Evolutionary conservation across 352 stramenopile genomes (phyloP), one percentile per base, ranked within the genome.

Genomic region (Globisporangium acanthophoron): DNA sequence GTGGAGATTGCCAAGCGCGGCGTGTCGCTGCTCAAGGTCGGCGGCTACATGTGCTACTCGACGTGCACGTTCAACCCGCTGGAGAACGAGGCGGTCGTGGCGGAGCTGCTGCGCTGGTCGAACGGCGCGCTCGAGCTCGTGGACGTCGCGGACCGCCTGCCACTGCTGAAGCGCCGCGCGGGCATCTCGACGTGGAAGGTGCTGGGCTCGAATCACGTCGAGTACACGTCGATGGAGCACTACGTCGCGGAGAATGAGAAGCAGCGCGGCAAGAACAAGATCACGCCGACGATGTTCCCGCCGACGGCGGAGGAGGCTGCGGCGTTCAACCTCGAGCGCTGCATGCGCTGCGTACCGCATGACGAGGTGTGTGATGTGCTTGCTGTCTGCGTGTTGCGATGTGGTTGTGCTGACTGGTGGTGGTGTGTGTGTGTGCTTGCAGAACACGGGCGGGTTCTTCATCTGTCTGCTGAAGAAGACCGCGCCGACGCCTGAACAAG

Each of bases 1-100:
- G 63, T 98, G 16, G 74, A 92, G 37, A 99, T 99, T 67, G 90
- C 97, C 48, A 86, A 92, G 61, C 87, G 96, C 21, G 96, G 93
- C 20, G 83, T 95, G 13, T 72, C 91, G 40, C 71, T 99, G 24
- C 70, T 99, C 7, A 96, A 94, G 65, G 73, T 97, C 24, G 95
- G 92, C 11, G 96, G 96, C 18, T 85, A 80, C 61, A 96, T 98
- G 78, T 97, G 97, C 52, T 98, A 98, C 74, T 98, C 89, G 41
- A 98, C 95, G 56, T 99, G 98, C 64, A 98, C 90, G 56, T 91
- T 99, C 62, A 99, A 99, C 78, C 98, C 98, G 13, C 73, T 99
- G 27, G 98, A 99, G 79, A 96, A 99, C 74, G 98, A 99, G 73
- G 97, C 98, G 9, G 95, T 99, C n/a, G 97, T 99, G 8, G 81